A percentile compares a stretch with the other conserved stretches of the same genome.
Evolutionary conservation across 768 basidiomycete species (phyloP).

Genomic region (Tulasnella sp.): DNA sequence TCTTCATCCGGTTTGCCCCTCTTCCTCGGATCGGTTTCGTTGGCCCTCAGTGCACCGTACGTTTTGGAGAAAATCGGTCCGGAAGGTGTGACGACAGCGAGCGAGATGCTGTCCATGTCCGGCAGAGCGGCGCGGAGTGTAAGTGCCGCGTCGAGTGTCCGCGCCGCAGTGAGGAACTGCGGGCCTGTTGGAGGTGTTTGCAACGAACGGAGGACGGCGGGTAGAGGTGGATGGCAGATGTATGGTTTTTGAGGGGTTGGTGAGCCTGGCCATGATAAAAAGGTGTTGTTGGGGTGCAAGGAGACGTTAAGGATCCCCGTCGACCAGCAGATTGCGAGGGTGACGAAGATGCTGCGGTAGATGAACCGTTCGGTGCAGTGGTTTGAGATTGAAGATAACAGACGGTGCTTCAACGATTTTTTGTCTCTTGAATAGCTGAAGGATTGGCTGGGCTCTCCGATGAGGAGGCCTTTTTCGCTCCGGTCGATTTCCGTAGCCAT

Average conservation of each 20-base stretch:
- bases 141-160: neutral
- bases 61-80: constrained; percentile 42
- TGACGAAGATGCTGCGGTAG: neutral
- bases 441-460: neutral
- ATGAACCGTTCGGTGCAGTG: neutral
- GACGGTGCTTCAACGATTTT: neutral
- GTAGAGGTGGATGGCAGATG: neutral
- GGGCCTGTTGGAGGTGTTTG: neutral
- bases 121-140: neutral
- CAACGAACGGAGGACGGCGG: neutral
- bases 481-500: neutral
- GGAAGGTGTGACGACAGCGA: constrained; percentile 42
- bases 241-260: neutral
- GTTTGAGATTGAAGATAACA: neutral
- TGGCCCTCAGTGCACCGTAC: constrained; percentile 40
- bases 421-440: neutral
- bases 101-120: constrained; percentile 43
- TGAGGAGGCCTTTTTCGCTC: neutral
- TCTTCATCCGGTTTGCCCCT: constrained; percentile 27
- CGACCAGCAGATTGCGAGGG: neutral
- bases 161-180: neutral
- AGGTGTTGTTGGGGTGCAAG: neutral
- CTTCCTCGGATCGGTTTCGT: constrained; percentile 27
- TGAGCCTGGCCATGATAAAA: neutral
- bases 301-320: neutral